phyloP scores from a whole-genome alignment of 371 early-diverging fungal species.

The Mortierella sp. region DNA sequence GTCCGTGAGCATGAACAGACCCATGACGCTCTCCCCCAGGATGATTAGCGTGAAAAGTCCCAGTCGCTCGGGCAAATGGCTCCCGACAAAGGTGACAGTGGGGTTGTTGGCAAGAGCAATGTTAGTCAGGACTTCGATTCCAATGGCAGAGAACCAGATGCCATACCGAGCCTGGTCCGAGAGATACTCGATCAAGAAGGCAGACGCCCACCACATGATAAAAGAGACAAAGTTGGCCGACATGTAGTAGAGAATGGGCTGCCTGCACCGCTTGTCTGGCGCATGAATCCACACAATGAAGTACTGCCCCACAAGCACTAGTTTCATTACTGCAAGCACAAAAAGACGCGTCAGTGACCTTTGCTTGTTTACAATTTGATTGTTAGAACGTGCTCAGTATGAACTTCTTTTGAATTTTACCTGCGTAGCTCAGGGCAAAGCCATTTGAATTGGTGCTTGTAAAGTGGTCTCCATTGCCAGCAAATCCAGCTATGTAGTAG shows the following conservation, averaged over 20 bases:
- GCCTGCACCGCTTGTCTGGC: conserved; percentile 21
- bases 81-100: conserved; percentile 64
- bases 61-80: conserved; percentile 68
- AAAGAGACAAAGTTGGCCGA: conserved; percentile 58
- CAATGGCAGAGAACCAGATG: conserved; percentile 68
- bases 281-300: conserved; percentile 46
- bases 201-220: conserved; percentile 64
- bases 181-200: conserved; percentile 51
- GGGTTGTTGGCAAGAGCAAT: conserved; percentile 60
- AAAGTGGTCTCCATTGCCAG: conserved; percentile 39
- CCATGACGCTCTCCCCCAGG: conserved; percentile 49
- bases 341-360: background rate
- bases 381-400: too few relatives aligned
- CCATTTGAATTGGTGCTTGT: conserved; percentile 39
- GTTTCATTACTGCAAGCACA: conserved; percentile 30
- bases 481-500: conserved; percentile 24
- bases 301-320: conserved; percentile 37
- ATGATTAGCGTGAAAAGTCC: conserved; percentile 69
- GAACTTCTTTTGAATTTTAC: background rate
- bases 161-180: conserved; percentile 53
- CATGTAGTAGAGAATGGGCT: conserved; percentile 37
- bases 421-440: conserved; percentile 40
- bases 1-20: conserved; percentile 37
- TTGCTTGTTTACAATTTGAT: background rate
- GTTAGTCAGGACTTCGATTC: conserved; percentile 62